A percentile compares a stretch with the other conserved stretches of the same genome.
phyloP scores from a whole-genome alignment of 1,284 basidiomycete genomes.

The Ceratorhiza oryzae-sativae region DNA sequence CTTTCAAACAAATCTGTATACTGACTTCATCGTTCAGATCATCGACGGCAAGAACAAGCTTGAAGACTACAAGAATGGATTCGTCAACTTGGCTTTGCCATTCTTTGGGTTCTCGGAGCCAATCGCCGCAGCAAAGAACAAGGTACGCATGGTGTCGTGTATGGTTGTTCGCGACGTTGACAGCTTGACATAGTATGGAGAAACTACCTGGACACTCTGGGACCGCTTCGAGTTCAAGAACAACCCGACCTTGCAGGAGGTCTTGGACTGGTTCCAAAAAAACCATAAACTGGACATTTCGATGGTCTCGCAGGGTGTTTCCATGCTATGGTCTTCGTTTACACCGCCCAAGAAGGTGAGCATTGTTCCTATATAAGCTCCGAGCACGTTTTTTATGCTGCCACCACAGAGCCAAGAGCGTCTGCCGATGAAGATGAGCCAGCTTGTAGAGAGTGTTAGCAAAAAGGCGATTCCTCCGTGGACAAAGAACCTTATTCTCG shows the following conservation, averaged over 20 bases:
- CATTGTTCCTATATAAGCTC: conserved; percentile 33
- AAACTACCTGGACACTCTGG: conserved; percentile 97
- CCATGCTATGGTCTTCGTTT: conserved; percentile 97
- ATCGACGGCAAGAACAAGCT: conserved; percentile 94
- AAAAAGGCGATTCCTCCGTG: conserved; percentile 88
- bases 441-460: conserved; percentile 91
- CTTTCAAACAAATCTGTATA: conserved; percentile 20
- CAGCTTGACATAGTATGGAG: conserved; percentile 64
- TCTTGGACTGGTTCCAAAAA: conserved; percentile 84
- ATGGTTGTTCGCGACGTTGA: background rate
- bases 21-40: conserved; percentile 61
- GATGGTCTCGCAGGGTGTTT: conserved; percentile 97
- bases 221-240: conserved; percentile 93
- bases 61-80: conserved; percentile 98
- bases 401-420: conserved; percentile 78
- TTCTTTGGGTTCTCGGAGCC: conserved; percentile 99
- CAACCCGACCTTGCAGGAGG: conserved; percentile 88
- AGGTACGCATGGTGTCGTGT: conserved; percentile 51
- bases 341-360: conserved; percentile 87
- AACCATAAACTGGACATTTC: conserved; percentile 88
- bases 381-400: background rate
- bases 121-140: conserved; percentile 88
- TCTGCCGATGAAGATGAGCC: conserved; percentile 86
- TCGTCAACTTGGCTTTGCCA: conserved; percentile 96
- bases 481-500: conserved; percentile 84